Conservation (phyloP, 805 yeast genomes). For the Sugiyamaella marilandica region DNA sequence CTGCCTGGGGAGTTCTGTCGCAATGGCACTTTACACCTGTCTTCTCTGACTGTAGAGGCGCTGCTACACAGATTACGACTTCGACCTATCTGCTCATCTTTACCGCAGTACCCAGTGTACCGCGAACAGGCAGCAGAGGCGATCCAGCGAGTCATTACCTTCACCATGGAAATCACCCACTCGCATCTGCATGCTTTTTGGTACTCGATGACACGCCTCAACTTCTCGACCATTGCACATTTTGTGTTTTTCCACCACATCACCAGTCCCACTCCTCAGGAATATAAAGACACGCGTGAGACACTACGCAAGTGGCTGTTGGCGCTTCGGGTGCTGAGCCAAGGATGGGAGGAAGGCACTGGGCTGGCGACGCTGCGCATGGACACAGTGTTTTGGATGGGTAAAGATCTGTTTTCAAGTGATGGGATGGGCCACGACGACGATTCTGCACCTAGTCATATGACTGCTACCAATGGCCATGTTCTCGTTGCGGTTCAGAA, state of each 20-base stretch:
- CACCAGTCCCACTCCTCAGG: conserved; percentile 27
- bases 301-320: conserved; percentile 31
- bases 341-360: conserved; percentile 36
- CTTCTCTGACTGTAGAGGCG: conserved; percentile 29
- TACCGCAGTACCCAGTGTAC: conserved; percentile 15
- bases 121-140: conserved; percentile 28
- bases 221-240: conserved; percentile 31
- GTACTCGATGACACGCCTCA: conserved; percentile 30
- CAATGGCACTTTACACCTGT: conserved; percentile 30
- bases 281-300: conserved; percentile 26
- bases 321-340: conserved; percentile 30
- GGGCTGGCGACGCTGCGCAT: conserved; percentile 32
- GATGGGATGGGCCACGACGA: neutral
- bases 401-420: conserved; percentile 19
- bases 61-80: conserved; percentile 27
- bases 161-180: conserved; percentile 32
- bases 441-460: neutral
- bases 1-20: conserved; percentile 27
- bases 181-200: conserved; percentile 34
- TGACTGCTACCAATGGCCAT: neutral
- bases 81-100: conserved; percentile 22
- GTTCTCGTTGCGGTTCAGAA: neutral
- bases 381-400: conserved; percentile 32
- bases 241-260: conserved; percentile 32
- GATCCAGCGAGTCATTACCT: conserved; percentile 28